Evolutionary conservation across 2,329 filamentous ascomycete species (phyloP).

Genomic region (Diaporthe ilicicola): DNA sequence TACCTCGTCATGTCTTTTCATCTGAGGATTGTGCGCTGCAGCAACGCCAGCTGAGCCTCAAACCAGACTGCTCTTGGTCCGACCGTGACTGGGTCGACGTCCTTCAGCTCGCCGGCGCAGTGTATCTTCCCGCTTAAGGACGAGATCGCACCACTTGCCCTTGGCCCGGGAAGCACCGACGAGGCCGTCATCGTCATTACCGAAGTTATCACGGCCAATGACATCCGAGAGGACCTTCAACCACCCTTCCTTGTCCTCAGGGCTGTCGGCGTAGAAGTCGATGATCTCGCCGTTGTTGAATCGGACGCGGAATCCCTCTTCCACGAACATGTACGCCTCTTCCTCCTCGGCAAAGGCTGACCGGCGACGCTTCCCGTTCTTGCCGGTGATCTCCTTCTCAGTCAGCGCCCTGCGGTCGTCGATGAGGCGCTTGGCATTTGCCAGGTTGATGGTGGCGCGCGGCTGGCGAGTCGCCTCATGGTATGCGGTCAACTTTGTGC

Average conservation of each 20-base stretch:
- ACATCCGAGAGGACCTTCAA: slow-evolving; percentile 86
- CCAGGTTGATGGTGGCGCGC: slow-evolving; percentile 94
- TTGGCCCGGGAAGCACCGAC: slow-evolving; percentile 50
- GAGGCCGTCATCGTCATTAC: slow-evolving; percentile 55
- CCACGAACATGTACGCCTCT: slow-evolving; percentile 99
- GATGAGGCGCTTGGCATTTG: slow-evolving; percentile 91
- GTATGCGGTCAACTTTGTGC: slow-evolving; percentile 91
- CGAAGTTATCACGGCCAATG: slow-evolving; percentile 63
- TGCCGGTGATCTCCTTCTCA: slow-evolving; percentile 82
- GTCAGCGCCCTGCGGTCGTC: slow-evolving; percentile 87
- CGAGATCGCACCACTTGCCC: slow-evolving; percentile 73
- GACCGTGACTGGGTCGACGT: slow-evolving; percentile 56
- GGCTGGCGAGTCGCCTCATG: slow-evolving; percentile 96
- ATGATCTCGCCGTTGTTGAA: slow-evolving; percentile 99
- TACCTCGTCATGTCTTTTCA: slow-evolving; percentile 30
- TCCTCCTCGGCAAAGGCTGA: slow-evolving; percentile 98
- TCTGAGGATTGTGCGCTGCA: neutral
- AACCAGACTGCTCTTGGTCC: slow-evolving; percentile 61
- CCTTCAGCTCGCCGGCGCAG: slow-evolving; percentile 63
- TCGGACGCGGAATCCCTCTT: slow-evolving; percentile 97
- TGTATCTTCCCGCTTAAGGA: slow-evolving; percentile 70
- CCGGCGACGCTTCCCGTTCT: slow-evolving; percentile 82
- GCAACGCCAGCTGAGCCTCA: slow-evolving; percentile 29
- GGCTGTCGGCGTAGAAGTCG: slow-evolving; percentile 95
- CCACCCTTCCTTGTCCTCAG: slow-evolving; percentile 90